phyloP scores from a whole-genome alignment of 169 alveolate species.

The Perkinsus marinus region DNA sequence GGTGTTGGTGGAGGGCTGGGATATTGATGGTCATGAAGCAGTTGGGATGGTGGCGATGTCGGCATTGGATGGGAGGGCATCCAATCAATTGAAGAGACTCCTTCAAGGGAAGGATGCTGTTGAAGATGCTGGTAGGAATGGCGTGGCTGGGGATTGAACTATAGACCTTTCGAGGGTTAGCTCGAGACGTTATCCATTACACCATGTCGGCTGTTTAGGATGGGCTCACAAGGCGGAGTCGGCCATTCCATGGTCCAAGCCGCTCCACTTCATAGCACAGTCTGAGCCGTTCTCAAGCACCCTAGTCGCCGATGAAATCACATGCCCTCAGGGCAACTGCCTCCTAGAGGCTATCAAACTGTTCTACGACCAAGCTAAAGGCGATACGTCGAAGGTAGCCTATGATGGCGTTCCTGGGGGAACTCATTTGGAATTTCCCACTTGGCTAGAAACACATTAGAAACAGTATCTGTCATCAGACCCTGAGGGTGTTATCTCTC shows the following conservation, averaged over 20 bases:
- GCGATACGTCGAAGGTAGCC: neutral
- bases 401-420: too few relatives aligned
- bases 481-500: too few relatives aligned
- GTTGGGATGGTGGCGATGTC: slow-evolving; percentile 27
- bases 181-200: too few relatives aligned
- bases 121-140: slow-evolving; percentile 22
- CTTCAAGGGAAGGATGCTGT: slow-evolving; percentile 28
- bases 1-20: neutral
- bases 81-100: slow-evolving; percentile 14
- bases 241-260: neutral
- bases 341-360: neutral
- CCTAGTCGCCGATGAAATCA: neutral
- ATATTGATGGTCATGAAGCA: slow-evolving; percentile 32
- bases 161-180: too few relatives aligned
- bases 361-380: neutral
- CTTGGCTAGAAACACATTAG: too few relatives aligned
- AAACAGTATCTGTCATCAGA: too few relatives aligned
- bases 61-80: slow-evolving; percentile 14
- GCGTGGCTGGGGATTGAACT: too few relatives aligned
- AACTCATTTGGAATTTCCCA: too few relatives aligned
- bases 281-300: neutral
- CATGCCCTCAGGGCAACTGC: neutral
- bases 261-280: neutral
- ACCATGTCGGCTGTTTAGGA: neutral
- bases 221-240: neutral